Evolutionary conservation across 2,329 filamentous ascomycete species (phyloP), one percentile per base, ranked within the genome.

Genomic region (Colletotrichum musae): DNA sequence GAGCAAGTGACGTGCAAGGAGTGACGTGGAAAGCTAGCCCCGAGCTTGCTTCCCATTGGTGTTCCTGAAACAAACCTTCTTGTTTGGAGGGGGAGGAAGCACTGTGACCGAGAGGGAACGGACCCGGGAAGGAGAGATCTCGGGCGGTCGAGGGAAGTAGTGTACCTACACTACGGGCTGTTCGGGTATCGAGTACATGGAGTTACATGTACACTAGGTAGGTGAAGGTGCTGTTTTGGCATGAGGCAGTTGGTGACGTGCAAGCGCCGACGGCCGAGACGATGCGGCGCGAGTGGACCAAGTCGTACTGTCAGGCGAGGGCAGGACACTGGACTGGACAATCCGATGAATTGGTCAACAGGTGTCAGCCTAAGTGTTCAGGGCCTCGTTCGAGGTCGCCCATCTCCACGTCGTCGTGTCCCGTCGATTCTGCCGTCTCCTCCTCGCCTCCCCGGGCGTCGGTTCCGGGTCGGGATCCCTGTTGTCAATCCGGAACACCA

Each of bases 61-160:
- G 66, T 69, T 69, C 66, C 66, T 69, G 66, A 69, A 69, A 69
- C 66, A 69, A 69, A 69, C 66, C 66, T 69, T 60, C 61, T 59
- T 60, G 48, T 58, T 54, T 59, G 47, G 45, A 28, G 48, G 66
- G 60, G 48, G 56, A 48, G 51, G 24, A 56, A 36, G 32, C 32
- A 36, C 32, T 10, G 32, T 9, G 32, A 36, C 32, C 32, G 32
- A 36, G 32, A 36, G 32, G 32, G 32, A 36, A 36, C 32, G 32
- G 32, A 36, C 9, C 21, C 21, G 21, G 39, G 16, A 48, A 32
- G 12, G 26, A 53, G 45, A 68, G 36, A 62, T 21, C 9, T 60
- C 47, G 58, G 21, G 32, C n/a, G 28, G 58, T 62, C 58, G 39
- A 62, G 58, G 10, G 16, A 54, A 12, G 32, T 7, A 24, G 21